phyloP scores from a whole-genome alignment of 768 basidiomycete species.

The Daedaleopsis sinensis region DNA sequence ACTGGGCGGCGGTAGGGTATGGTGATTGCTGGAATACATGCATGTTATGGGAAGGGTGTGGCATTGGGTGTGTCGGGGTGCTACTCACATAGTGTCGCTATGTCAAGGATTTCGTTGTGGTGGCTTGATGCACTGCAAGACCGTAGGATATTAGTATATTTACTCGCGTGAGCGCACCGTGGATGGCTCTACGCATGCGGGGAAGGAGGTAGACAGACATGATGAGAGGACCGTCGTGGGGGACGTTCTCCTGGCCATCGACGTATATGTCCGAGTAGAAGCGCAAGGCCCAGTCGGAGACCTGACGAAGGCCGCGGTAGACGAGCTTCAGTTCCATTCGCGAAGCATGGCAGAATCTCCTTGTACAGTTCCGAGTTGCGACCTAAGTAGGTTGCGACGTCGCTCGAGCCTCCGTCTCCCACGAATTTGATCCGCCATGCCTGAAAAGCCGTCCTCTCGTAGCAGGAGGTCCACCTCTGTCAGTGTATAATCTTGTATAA shows the following conservation, averaged over 20 bases:
- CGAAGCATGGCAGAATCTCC: neutral
- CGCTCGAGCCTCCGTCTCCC: neutral
- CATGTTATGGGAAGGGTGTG: slow-evolving; percentile 9
- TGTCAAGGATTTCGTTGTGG: slow-evolving; percentile 94
- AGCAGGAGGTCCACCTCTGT: too few species aligned
- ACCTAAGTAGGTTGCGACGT: too few species aligned
- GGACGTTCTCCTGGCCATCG: slow-evolving; percentile 86
- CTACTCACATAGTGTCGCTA: slow-evolving; percentile 76
- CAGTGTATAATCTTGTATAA: too few species aligned
- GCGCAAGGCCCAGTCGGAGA: slow-evolving; percentile 69
- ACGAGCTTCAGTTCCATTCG: slow-evolving; percentile 53
- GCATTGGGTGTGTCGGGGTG: slow-evolving; percentile 4
- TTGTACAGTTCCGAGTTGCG: too few species aligned
- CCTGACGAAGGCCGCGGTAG: slow-evolving; percentile 59
- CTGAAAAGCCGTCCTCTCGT: too few species aligned
- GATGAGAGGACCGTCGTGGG: slow-evolving; percentile 85
- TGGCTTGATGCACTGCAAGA: slow-evolving; percentile 43
- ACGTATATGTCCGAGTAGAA: slow-evolving; percentile 90
- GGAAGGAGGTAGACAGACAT: slow-evolving; percentile 69
- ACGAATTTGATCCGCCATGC: neutral
- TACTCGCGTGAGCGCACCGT: too few species aligned
- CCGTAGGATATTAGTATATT: neutral
- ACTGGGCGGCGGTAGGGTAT: slow-evolving; percentile 83
- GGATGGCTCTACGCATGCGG: slow-evolving; percentile 41
- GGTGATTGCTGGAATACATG: slow-evolving; percentile 54